These are phyloP conservation scores for Paramecium octaurelia DNA, from an alignment of 73 alveolate genomes.

Conservation along the genomic window DNA sequence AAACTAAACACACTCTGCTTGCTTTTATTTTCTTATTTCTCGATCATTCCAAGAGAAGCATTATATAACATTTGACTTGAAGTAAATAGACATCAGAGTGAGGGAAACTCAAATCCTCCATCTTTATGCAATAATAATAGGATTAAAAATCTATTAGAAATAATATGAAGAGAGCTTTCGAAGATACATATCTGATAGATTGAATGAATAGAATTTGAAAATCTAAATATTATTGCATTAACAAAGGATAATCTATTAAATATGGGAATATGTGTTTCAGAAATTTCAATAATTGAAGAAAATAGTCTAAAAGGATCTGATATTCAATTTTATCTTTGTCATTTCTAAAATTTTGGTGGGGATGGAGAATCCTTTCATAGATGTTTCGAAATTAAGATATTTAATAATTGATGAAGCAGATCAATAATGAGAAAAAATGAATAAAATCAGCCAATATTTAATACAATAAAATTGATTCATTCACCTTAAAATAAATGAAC, in stretches of 20 bases:
- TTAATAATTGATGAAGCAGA: slow-evolving; percentile 34
- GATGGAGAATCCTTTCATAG: neutral
- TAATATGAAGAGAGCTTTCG: neutral
- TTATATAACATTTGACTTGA: neutral
- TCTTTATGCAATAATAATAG: neutral
- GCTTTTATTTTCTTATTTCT: neutral
- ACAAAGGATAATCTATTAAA: neutral
- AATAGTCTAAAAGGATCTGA: neutral
- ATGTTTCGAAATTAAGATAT: neutral
- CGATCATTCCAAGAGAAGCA: neutral
- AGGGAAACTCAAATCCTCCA: neutral
- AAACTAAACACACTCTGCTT: too few species aligned
- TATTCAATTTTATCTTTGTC: neutral
- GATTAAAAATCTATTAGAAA: neutral
- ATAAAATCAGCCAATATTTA: neutral
- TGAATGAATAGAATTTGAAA: neutral
- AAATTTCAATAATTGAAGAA: neutral
- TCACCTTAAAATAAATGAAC: neutral
- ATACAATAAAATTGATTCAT: neutral
- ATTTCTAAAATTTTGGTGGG: neutral
- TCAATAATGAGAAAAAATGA: neutral
- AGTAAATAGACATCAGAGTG: neutral
- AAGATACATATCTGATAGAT: neutral
- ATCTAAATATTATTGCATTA: neutral
- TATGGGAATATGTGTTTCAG: neutral